Base-by-base conservation (phyloP, 2,329 filamentous ascomycete species). In the Diaporthe citrichinensis region DNA sequence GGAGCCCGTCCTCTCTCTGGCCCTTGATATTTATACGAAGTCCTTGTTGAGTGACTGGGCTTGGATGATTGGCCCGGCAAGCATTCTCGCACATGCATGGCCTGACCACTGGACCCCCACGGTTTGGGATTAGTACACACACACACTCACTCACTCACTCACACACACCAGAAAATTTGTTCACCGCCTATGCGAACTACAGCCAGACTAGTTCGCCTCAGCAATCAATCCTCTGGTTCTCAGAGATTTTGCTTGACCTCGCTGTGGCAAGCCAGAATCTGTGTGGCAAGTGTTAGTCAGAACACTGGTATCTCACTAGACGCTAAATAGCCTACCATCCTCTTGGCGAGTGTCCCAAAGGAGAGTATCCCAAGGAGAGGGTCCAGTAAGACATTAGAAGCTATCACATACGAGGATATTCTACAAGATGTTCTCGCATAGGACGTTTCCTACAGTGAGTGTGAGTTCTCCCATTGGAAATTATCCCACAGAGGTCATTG, bases 151-250 rank as follows among this genome's bases (percentile, higher is more conserved):
- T 31, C 28, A 20, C 44, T 20, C 34, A 41, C 51, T n/a, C 41
- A 15, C 53, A 14, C 65, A 62, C 65, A 69, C 34, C 34, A 69
- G 34, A 69, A 49, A 31, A 69, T 41, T 36, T 55, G 34, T 69
- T 69, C 65, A 69, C 65, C 65, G 49, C 65, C 65, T 53, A 41
- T 55, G 49, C 65, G 15, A 28, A 53, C 49, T 51, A 55, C 65
- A 69, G 49, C 55, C 49, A 65, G 61, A 55, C 36, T 69, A 23
- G 14, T 31, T 69, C 15, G 46, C n/a, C 62, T 68, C 62, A 53
- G 20, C 31, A 39, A 25, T 55, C 34, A 55, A 28, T 25, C 15
- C 28, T 41, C 49, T 28, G 20, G 12, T 39, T 53, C 23, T 34
- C 28, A 9, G 14, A 2, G 8, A 25, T 3, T 12, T 39, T 20